Evolutionary conservation across 2,329 filamentous ascomycete genomes (phyloP).

Genomic region (Colletotrichum sp.): DNA sequence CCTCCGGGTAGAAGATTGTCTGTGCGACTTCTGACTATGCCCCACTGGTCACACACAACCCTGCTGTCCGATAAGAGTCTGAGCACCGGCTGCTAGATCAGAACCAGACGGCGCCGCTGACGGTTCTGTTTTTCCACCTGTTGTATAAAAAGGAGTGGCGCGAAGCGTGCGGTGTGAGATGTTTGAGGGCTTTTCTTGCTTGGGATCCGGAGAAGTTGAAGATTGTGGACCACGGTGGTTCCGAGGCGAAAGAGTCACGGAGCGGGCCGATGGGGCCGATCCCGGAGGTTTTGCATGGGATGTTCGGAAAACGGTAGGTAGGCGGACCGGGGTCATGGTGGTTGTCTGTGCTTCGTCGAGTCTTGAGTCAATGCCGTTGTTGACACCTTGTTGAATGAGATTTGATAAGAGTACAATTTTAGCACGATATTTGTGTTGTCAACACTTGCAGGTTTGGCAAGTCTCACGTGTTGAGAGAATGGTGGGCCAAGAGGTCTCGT

Average conservation of each 20-base stretch:
- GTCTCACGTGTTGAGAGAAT: neutral
- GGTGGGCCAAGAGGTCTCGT: neutral
- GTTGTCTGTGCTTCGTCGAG: neutral
- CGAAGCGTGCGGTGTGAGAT: rapidly evolving
- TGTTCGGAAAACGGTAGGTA: neutral
- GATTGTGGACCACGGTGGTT: neutral
- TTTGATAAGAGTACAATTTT: neutral
- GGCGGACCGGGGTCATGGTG: neutral
- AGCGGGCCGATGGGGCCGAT: conserved; percentile 7
- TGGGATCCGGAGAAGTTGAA: neutral
- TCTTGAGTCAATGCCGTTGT: neutral
- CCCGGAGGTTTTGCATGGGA: neutral
- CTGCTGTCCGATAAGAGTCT: neutral
- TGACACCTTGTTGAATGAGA: neutral
- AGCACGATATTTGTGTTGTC: neutral
- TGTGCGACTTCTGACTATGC: neutral
- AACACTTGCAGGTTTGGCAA: neutral
- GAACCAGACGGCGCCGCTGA: neutral
- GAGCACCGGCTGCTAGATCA: neutral
- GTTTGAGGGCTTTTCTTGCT: neutral
- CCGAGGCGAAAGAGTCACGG: neutral
- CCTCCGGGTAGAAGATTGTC: neutral
- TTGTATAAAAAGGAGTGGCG: neutral
- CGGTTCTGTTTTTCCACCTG: neutral
- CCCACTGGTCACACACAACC: neutral